Base-by-base conservation (phyloP, 2,329 filamentous ascomycete genomes). In the Ophiostoma himal-ulmi region DNA sequence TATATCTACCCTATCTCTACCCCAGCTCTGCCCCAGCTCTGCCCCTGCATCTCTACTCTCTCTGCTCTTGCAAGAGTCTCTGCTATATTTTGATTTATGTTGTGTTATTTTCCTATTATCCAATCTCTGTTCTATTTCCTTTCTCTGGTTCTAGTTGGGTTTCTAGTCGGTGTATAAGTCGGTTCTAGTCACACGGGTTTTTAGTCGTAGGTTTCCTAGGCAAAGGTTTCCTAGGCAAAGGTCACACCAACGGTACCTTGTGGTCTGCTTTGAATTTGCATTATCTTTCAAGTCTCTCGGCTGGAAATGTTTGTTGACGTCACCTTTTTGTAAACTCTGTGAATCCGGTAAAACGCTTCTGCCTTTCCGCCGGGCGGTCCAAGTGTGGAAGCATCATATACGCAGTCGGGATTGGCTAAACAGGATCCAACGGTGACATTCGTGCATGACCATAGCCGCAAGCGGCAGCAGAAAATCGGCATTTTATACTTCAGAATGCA, bases 221-320 rank as follows among this genome's bases (percentile, higher is more conserved):
- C 52, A 57, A 57, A 57, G 60, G 26, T 17, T 26, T 57, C 52
- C 52, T 57, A 57, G 52, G 52, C 52, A 57, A 57, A 57, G 60
- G 30, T 20, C 60, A 34, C 60, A 34, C 60, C 60, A 64, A 36
- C 34, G 60, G 60, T 64, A 37, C 60, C 60, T 60, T 34, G 60
- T 64, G 60, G 60, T 34, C 30, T 64, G 52, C 60, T 37, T 36
- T 64, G 26, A 64, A 34, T 64, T 34, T 64, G 17, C 60, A 57
- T 48, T 48, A 57, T 57, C 20, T n/a, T 20, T 14, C 6, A 57
- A 64, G 8, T 64, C 14, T 64, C n/a, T 36, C 2, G 17, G 17
- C 11, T 39, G 37, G 10, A 39, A 13, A 13, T 39, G 8, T 39
- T 39, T 39, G 37, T 39, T 13, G 37, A n/a, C 17, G 44, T 48